Evolutionary conservation across 2,329 filamentous ascomycete species (phyloP).

Genomic region (Stagonosporopsis chrysanthemi): DNA sequence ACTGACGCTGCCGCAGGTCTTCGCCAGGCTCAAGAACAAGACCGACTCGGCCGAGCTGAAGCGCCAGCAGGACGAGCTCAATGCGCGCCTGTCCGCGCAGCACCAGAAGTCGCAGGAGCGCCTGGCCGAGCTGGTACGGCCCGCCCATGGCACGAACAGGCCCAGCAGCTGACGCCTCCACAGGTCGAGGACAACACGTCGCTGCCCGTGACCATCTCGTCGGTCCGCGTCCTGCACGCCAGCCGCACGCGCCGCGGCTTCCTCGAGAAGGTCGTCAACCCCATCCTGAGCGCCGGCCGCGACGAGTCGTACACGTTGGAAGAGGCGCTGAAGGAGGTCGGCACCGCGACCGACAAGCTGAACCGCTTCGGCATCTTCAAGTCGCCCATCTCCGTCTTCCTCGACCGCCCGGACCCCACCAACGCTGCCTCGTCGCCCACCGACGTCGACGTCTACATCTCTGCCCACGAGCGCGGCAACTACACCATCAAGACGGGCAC

Average conservation of each 20-base stretch:
- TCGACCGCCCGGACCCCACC: slow-evolving; percentile 76
- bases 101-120: slow-evolving; percentile 69
- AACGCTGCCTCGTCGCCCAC: slow-evolving; percentile 74
- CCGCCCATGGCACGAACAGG: not conserved
- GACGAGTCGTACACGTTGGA: slow-evolving; percentile 77
- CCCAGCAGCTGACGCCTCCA: slow-evolving; percentile 15
- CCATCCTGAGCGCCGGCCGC: slow-evolving; percentile 74
- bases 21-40: slow-evolving; percentile 66
- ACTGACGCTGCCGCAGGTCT: slow-evolving; percentile 56
- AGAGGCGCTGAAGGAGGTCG: slow-evolving; percentile 75
- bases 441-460: slow-evolving; percentile 82
- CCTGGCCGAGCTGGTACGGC: slow-evolving; percentile 69
- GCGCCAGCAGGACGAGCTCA: slow-evolving; percentile 66
- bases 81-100: slow-evolving; percentile 64
- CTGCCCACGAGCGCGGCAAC: slow-evolving; percentile 78
- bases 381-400: slow-evolving; percentile 79
- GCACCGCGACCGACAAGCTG: slow-evolving; percentile 75
- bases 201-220: slow-evolving; percentile 85
- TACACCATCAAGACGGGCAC: slow-evolving; percentile 93
- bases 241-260: slow-evolving; percentile 84
- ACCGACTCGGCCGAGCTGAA: slow-evolving; percentile 66
- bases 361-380: slow-evolving; percentile 88
- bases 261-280: slow-evolving; percentile 80
- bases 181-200: slow-evolving; percentile 83
- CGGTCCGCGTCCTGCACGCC: slow-evolving; percentile 83